These are phyloP conservation scores for Hypoxylon sp. DNA, from an alignment of 2,329 filamentous ascomycete genomes.

Conservation along the genomic window DNA sequence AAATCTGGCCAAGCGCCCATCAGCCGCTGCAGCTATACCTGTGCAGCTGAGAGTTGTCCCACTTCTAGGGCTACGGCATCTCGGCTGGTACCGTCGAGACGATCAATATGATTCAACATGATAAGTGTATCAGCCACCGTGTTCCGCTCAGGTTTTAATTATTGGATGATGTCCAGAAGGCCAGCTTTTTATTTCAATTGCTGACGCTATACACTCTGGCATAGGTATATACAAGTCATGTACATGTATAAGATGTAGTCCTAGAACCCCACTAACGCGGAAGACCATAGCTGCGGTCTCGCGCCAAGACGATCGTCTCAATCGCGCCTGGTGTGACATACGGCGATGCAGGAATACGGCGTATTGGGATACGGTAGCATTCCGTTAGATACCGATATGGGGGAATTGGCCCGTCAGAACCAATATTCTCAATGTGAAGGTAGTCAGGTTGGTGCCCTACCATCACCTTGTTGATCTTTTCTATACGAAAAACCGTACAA, in stretches of 20 bases:
- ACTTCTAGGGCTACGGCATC: neutral
- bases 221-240: no score
- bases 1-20: slow-evolving; percentile 4
- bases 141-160: neutral
- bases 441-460: neutral
- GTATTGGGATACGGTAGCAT: neutral
- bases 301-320: neutral
- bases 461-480: neutral
- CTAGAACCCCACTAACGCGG: neutral
- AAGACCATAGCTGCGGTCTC: neutral
- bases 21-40: slow-evolving; percentile 5
- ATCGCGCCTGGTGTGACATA: neutral
- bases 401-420: neutral
- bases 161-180: neutral
- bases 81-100: neutral
- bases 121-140: neutral
- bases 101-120: neutral
- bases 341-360: neutral
- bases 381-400: neutral
- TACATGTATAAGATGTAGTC: no score
- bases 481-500: neutral
- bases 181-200: neutral
- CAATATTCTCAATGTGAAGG: neutral
- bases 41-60: slow-evolving; percentile 1
- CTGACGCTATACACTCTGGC: slow-evolving; percentile 1